Evolutionary conservation across 371 early-diverging fungal genomes (phyloP).

Genomic region (Capniomyces stellatus): DNA sequence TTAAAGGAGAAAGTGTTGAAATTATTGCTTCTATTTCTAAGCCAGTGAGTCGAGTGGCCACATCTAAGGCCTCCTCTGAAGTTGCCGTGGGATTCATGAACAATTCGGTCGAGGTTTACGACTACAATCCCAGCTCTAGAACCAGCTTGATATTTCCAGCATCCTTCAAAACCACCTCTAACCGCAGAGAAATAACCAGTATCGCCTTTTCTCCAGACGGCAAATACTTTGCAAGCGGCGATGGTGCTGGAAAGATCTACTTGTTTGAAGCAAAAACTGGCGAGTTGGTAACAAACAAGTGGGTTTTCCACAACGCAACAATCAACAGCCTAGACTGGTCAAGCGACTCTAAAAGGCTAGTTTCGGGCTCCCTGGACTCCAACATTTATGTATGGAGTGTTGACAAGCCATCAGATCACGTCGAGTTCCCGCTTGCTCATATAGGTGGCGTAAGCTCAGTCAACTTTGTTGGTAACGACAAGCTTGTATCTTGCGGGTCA

Average conservation of each 20-base stretch:
- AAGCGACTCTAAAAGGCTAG: conserved; percentile 50
- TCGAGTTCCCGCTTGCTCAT: conserved; percentile 65
- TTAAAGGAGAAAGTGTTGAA: background rate
- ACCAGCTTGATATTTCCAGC: too few relatives aligned
- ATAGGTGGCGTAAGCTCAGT: conserved; percentile 57
- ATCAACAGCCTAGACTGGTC: conserved; percentile 66
- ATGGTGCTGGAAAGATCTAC: conserved; percentile 58
- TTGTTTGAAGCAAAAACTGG: conserved; percentile 44
- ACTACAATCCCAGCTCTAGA: too few relatives aligned
- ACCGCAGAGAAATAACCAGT: conserved; percentile 48
- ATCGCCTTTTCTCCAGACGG: conserved; percentile 57
- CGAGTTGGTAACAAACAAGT: conserved; percentile 34
- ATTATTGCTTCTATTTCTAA: background rate
- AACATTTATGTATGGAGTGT: conserved; percentile 79
- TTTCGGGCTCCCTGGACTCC: conserved; percentile 72
- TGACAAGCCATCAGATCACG: conserved; percentile 53
- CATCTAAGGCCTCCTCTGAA: background rate
- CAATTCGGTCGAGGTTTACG: conserved; percentile 8
- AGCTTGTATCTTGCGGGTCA: conserved; percentile 51
- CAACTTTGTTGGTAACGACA: conserved; percentile 38
- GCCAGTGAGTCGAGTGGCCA: background rate
- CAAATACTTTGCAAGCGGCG: conserved; percentile 58
- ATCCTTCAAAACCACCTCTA: too few relatives aligned
- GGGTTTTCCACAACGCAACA: conserved; percentile 84
- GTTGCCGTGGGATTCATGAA: background rate